Conservation (phyloP, 768 basidiomycete genomes). For the Leccinellum rugosiceps region DNA sequence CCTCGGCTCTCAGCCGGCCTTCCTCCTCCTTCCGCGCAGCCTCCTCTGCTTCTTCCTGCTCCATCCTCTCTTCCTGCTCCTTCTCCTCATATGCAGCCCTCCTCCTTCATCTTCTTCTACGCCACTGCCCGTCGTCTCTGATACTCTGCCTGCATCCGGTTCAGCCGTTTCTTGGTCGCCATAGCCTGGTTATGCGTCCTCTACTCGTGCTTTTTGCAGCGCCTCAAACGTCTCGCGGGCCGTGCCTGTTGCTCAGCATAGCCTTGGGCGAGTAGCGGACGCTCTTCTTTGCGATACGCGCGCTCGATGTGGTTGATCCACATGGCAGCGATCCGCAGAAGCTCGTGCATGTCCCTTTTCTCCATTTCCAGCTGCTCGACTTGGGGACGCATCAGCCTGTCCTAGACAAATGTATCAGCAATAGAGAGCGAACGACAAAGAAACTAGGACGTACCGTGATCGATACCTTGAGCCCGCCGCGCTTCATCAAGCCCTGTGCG, state of each 20-base stretch:
- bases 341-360: slow-evolving; percentile 81
- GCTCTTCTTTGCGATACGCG: slow-evolving; percentile 91
- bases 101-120: slow-evolving; percentile 65
- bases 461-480: slow-evolving; percentile 70
- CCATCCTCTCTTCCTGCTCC: slow-evolving; percentile 44
- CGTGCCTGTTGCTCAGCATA: slow-evolving; percentile 86
- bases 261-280: slow-evolving; percentile 79
- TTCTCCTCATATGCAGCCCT: slow-evolving; percentile 59
- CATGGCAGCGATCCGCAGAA: slow-evolving; percentile 79
- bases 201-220: slow-evolving; percentile 54
- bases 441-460: slow-evolving; percentile 51
- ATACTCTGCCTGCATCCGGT: slow-evolving; percentile 76
- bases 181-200: slow-evolving; percentile 65
- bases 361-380: slow-evolving; percentile 97
- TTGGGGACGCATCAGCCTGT: slow-evolving; percentile 82
- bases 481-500: slow-evolving; percentile 77
- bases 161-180: slow-evolving; percentile 69
- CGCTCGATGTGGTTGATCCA: slow-evolving; percentile 95
- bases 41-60: slow-evolving; percentile 23
- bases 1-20: slow-evolving; percentile 45
- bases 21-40: slow-evolving; percentile 32
- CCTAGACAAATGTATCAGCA: slow-evolving; percentile 58
- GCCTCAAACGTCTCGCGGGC: slow-evolving; percentile 74
- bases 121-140: slow-evolving; percentile 50
- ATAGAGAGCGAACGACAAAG: background rate